A percentile compares a stretch with the other conserved stretches of the same genome.
Evolutionary conservation across 2,329 filamentous ascomycete species (phyloP).

Genomic region (Rhexocercosporidium sp.): DNA sequence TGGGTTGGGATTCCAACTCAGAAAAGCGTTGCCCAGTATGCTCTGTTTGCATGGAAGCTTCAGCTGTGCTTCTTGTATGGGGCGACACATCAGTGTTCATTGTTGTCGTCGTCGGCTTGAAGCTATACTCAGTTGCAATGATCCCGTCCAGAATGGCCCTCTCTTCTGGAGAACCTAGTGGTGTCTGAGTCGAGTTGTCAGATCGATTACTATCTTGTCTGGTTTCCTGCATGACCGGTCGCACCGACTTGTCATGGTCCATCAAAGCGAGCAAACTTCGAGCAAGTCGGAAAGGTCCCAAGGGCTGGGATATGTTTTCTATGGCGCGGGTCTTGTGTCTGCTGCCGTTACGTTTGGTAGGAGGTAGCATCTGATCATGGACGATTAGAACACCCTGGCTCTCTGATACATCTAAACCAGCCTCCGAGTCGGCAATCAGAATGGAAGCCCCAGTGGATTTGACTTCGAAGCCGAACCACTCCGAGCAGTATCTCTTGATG

Average conservation of each 20-base stretch:
- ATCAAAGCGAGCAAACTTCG: slow-evolving; percentile 33
- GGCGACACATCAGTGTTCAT: background rate
- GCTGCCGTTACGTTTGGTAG: slow-evolving; percentile 10
- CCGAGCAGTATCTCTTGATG: slow-evolving; percentile 35
- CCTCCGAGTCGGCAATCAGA: slow-evolving; percentile 29
- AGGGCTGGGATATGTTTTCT: slow-evolving; percentile 31
- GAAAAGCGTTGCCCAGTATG: background rate
- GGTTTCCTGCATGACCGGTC: background rate
- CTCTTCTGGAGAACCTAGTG: slow-evolving; percentile 33
- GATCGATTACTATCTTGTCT: background rate
- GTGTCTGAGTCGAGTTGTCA: slow-evolving; percentile 35
- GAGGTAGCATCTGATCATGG: slow-evolving; percentile 27
- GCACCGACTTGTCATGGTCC: slow-evolving; percentile 8
- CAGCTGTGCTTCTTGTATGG: background rate
- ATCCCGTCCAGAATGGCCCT: slow-evolving; percentile 25
- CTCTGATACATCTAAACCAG: slow-evolving; percentile 9
- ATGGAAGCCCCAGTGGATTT: slow-evolving; percentile 24
- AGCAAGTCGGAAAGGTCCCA: slow-evolving; percentile 39
- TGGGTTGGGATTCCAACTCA: too few relatives aligned
- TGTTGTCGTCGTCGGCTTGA: slow-evolving; percentile 10
- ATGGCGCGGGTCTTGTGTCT: slow-evolving; percentile 12
- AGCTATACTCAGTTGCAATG: slow-evolving; percentile 32
- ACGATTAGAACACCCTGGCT: slow-evolving; percentile 31
- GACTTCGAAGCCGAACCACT: slow-evolving; percentile 38
- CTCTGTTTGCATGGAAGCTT: background rate